Evolutionary conservation across 2,329 filamentous ascomycete species (phyloP), one percentile per base, ranked within the genome.

Genomic region (Chrysosporium queenslandicum): DNA sequence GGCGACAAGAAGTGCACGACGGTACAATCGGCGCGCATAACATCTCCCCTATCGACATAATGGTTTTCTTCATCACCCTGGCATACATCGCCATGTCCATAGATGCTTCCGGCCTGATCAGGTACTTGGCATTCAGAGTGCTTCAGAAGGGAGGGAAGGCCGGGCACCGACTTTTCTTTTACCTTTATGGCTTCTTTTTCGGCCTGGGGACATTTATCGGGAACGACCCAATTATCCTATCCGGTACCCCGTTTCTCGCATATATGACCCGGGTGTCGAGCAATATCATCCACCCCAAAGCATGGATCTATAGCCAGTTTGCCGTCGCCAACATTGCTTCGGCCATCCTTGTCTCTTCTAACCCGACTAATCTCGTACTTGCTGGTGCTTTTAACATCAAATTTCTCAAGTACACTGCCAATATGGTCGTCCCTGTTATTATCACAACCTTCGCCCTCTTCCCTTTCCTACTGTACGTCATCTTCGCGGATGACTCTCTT

Each of bases 81-180:
- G 84, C 85, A 2, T 88, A 87, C 59, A 86, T 87, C 54, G 84
- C 85, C 43, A 86, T 88, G 42, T 87, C 83, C 0, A 85, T 87
- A 54, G 85, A 87, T 58, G 83, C 85, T 2, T 87, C 84, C 0
- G 85, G 85, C 2, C 71, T 87, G 14, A 86, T 87, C 60, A 72
- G 83, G 51, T 87, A 74, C 56, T 63, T 87, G 20, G 83, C 85
- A 0, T 86, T 85, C 71, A 84, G 79, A 55, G 83, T 87, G 0
- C 71, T 87, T 2, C 75, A 83, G 53, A 80, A 77, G 68, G 83
- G 81, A 45, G 83, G 84, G 2, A 75, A 80, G 55, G 76, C 77
- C n/a, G 85, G 85, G 0, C 81, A 83, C 54, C 68, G 76, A 23
- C 71, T 88, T 1, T 88, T 83, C 70, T 81, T 87, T 64, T 86